A percentile compares a stretch with the other conserved stretches of the same genome.
These are phyloP conservation scores for Debaryomycetaceae sp. DNA, from an alignment of 1,139 yeast genomes.

Conservation along the genomic window DNA sequence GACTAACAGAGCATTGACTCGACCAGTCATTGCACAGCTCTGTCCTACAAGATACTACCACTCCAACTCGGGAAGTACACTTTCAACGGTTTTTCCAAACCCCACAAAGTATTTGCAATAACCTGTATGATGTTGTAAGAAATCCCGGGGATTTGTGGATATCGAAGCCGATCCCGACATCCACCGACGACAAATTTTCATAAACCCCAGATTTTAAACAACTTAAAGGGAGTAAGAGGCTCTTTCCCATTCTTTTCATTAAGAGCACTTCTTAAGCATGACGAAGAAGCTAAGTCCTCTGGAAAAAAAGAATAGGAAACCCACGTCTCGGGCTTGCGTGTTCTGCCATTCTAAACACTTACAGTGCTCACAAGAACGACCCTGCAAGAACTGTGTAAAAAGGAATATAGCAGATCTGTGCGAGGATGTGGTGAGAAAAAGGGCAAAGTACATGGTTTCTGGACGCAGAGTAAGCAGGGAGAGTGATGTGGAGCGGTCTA, in stretches of 20 bases:
- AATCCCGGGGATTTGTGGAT: neutral
- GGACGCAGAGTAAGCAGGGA: neutral
- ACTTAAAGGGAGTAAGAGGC: neutral
- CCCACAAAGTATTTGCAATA: too few species aligned
- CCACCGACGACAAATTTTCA: neutral
- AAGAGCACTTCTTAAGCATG: constrained; percentile 30
- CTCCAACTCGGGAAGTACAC: too few species aligned
- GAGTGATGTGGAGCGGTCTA: neutral
- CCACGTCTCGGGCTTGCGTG: constrained; percentile 65
- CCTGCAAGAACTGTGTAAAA: constrained; percentile 68
- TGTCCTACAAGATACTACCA: too few species aligned
- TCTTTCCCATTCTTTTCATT: neutral
- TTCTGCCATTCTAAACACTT: constrained; percentile 71
- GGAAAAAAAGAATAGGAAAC: constrained; percentile 53
- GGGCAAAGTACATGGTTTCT: constrained; percentile 39
- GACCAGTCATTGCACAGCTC: too few species aligned
- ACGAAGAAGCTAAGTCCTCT: constrained; percentile 55
- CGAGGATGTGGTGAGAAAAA: constrained; percentile 56
- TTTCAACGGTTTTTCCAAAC: too few species aligned
- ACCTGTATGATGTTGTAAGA: too few species aligned
- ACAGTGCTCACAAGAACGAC: constrained; percentile 60
- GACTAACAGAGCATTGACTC: too few species aligned
- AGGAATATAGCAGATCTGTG: constrained; percentile 55
- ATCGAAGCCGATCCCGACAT: neutral
- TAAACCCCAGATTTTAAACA: neutral